Percentiles rank a stretch among this genome's conserved stretches.
Evolutionary conservation across 139 green algal species (phyloP).

Genomic region (Chlamydomonas sphaeroides): DNA sequence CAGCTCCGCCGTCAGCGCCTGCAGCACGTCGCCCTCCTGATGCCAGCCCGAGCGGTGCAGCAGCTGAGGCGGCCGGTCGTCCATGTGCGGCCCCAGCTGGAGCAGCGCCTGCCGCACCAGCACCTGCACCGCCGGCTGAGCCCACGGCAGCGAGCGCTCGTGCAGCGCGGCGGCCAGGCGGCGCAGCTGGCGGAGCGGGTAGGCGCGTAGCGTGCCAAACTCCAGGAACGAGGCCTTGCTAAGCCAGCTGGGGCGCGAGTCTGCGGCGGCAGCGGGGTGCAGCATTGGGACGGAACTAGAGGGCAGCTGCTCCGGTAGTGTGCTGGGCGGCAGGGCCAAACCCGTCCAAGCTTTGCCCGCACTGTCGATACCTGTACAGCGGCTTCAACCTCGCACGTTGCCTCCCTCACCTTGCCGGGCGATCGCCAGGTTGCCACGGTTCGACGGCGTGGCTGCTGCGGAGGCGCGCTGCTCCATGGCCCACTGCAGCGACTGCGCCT

Average conservation of each 20-base stretch:
- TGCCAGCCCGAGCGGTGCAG: constrained; percentile 3
- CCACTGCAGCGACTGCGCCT: constrained; percentile 46
- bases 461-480: constrained; percentile 39
- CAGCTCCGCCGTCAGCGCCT: constrained; percentile 43
- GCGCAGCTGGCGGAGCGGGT: constrained; percentile 44
- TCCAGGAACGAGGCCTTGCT: constrained; percentile 47
- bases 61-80: not conserved
- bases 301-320: too few relatives aligned
- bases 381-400: too few relatives aligned
- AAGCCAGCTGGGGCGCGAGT: not conserved
- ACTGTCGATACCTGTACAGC: too few relatives aligned
- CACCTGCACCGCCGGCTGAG: constrained; percentile 39
- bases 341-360: too few relatives aligned
- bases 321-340: too few relatives aligned
- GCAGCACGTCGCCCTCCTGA: constrained; percentile 16
- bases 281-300: too few relatives aligned
- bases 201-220: constrained; percentile 42
- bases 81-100: constrained; percentile 26
- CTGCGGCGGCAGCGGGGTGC: too few relatives aligned
- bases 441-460: not conserved
- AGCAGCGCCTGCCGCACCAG: constrained; percentile 57
- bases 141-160: constrained; percentile 43
- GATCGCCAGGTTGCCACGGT: constrained; percentile 53
- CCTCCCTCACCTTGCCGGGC: constrained; percentile 41
- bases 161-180: constrained; percentile 40